phyloP scores from a whole-genome alignment of 768 basidiomycete genomes.

The Phylloporus rhodoxanthus region DNA sequence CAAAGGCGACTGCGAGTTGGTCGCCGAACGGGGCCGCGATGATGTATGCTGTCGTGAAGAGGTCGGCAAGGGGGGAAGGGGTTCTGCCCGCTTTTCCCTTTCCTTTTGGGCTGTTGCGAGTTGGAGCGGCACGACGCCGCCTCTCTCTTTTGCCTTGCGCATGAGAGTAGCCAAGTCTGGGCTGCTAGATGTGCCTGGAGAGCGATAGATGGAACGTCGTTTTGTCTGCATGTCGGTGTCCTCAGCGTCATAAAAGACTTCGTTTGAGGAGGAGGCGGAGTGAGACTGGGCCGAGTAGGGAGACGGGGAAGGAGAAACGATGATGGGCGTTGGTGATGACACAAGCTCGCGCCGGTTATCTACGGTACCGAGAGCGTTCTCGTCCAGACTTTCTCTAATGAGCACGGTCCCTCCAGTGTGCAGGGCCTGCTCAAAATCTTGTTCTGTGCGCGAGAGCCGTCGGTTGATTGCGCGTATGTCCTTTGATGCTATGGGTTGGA shows the following conservation, averaged over 20 bases:
- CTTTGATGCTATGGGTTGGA: conserved; percentile 53
- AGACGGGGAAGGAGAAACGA: conserved; percentile 57
- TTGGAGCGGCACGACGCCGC: conserved; percentile 36
- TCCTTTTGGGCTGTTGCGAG: conserved; percentile 25
- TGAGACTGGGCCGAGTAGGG: conserved; percentile 30
- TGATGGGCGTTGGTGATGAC: conserved; percentile 51
- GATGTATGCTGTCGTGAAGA: conserved; percentile 24
- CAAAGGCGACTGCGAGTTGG: conserved; percentile 28
- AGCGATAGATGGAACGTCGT: conserved; percentile 80
- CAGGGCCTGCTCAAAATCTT: conserved; percentile 79
- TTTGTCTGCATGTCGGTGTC: conserved; percentile 66
- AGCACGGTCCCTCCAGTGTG: conserved; percentile 59
- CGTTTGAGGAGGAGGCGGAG: conserved; percentile 48
- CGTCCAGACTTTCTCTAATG: conserved; percentile 66
- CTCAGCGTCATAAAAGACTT: conserved; percentile 60
- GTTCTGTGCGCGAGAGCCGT: conserved; percentile 65
- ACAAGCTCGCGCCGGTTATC: conserved; percentile 34
- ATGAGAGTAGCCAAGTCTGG: conserved; percentile 87
- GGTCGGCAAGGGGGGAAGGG: conserved; percentile 35
- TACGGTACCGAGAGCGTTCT: conserved; percentile 58
- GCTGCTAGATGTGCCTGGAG: conserved; percentile 83
- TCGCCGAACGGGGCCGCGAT: conserved; percentile 40
- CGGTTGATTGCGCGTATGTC: conserved; percentile 42
- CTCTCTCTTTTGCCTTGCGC: conserved; percentile 73
- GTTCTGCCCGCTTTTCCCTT: conserved; percentile 34